Base-by-base conservation (phyloP, 2,329 filamentous ascomycete species). In the Fusarium guadeloupense region DNA sequence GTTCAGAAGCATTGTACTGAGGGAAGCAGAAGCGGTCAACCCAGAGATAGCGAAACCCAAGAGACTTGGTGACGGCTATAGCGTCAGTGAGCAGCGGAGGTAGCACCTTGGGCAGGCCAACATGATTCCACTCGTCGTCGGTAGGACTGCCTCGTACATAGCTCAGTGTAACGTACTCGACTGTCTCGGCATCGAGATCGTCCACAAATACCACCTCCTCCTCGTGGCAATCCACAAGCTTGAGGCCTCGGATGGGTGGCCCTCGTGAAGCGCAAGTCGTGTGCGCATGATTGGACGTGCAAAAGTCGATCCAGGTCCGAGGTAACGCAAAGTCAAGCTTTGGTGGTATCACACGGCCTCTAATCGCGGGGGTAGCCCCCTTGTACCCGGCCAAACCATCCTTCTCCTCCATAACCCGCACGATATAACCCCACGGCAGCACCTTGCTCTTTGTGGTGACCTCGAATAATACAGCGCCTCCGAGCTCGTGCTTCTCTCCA, bases 41-140 rank as follows among this genome's bases (percentile, higher is more conserved):
- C 74, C 75, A 78, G 28, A 78, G 65, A 59, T 77, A 77, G 19
- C 68, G 73, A 13, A 71, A 74, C 6, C 74, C 76, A 21, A 78
- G 66, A 16, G 66, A 62, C 25, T 44, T 58, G 13, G 74, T 72
- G 6, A 76, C 57, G 3, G 67, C 47, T 38, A 77, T 69, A 13
- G 76, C 73, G 50, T 78, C 76, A 6, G 63, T 51, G 30, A 77
- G 66, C 9, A 77, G 50, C 16, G 66, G 58, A 9, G 74, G 72
- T 3, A 76, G 46, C 16, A 50, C 38, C 19, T 64, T 54, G 6
- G 74, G 72, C 4, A 75, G 41, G 16, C 37, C 42, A 28, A 51
- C 52, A 17, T 61, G 59, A 9, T 63, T 54, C 45, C 60, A 44
- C 40, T 68, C 60, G 4, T 66, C 57, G 2, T 62, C 59, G 16